Evolutionary conservation across 2,329 filamentous ascomycete species (phyloP).

Genomic region (Blastomyces gilchristii): DNA sequence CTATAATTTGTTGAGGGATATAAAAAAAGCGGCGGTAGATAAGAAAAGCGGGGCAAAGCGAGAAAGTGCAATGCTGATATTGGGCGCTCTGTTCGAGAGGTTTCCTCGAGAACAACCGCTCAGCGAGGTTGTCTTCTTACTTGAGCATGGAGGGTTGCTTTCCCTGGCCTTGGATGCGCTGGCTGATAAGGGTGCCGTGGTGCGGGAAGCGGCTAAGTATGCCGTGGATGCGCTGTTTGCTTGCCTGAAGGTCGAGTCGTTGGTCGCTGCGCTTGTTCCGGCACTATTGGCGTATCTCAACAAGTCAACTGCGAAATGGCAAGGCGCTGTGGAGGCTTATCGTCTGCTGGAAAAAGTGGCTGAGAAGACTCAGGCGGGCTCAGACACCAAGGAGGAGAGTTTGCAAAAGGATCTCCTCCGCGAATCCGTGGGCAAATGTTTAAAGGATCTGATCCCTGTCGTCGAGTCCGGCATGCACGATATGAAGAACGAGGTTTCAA

Average conservation of each 20-base stretch:
- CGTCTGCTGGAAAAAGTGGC: slow-evolving; percentile 86
- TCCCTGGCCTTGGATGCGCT: slow-evolving; percentile 69
- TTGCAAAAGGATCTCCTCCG: slow-evolving; percentile 79
- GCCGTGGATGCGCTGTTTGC: slow-evolving; percentile 81
- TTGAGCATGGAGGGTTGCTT: slow-evolving; percentile 69
- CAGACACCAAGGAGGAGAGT: slow-evolving; percentile 76
- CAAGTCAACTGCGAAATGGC: slow-evolving; percentile 90
- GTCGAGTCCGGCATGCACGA: slow-evolving; percentile 74
- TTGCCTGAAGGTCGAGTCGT: slow-evolving; percentile 67
- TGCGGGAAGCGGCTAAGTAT: slow-evolving; percentile 87
- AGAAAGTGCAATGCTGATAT: slow-evolving; percentile 88
- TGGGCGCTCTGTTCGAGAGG: slow-evolving; percentile 87
- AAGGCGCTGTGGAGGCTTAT: slow-evolving; percentile 81
- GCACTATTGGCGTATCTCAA: slow-evolving; percentile 63
- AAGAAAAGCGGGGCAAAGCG: slow-evolving; percentile 83
- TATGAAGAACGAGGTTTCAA: slow-evolving; percentile 71
- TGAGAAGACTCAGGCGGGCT: slow-evolving; percentile 79
- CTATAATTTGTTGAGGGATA: slow-evolving; percentile 53
- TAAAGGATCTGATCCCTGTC: slow-evolving; percentile 18
- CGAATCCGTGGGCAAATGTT: slow-evolving; percentile 75
- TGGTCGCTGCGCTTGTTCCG: slow-evolving; percentile 73
- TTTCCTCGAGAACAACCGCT: slow-evolving; percentile 67
- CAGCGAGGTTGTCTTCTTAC: slow-evolving; percentile 69
- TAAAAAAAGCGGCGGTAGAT: slow-evolving; percentile 71
- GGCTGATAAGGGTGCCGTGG: slow-evolving; percentile 78